Percentiles rank a stretch among this genome's conserved stretches.
Evolutionary conservation across 2,329 filamentous ascomycete genomes (phyloP).

Genomic region (Chrysoporthe deuterocubensis): DNA sequence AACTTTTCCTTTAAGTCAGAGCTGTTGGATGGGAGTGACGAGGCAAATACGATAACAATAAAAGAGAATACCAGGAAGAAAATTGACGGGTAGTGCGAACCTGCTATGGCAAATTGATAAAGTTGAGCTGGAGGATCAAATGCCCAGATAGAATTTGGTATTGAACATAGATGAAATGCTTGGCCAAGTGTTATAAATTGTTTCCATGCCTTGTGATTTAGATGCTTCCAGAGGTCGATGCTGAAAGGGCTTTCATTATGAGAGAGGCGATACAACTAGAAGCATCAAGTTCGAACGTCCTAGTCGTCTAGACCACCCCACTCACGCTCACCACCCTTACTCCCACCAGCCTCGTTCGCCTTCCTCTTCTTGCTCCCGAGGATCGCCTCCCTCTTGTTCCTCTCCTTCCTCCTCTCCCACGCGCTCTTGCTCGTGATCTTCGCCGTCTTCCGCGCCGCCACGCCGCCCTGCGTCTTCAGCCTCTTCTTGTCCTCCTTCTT

Average conservation of each 20-base stretch:
- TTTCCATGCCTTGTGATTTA: not conserved
- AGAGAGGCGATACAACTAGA: not conserved
- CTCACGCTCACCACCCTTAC: slow-evolving; percentile 12
- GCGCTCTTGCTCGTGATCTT: slow-evolving; percentile 85
- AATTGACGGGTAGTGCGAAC: no score
- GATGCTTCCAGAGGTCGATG: not conserved
- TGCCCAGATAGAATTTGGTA: no score
- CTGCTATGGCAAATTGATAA: no score
- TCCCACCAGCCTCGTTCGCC: slow-evolving; percentile 28
- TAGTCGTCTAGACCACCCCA: slow-evolving; percentile 21
- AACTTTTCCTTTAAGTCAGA: no score
- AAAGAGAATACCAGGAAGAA: no score
- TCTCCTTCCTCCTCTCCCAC: slow-evolving; percentile 70
- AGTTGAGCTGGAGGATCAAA: no score
- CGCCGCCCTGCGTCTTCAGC: slow-evolving; percentile 74
- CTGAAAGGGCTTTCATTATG: not conserved
- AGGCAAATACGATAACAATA: no score
- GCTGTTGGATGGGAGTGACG: no score
- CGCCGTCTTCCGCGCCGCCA: slow-evolving; percentile 68
- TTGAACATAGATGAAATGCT: not conserved
- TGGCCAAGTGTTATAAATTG: not conserved
- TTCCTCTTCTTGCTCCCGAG: slow-evolving; percentile 63
- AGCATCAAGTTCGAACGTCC: not conserved
- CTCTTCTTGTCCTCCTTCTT: slow-evolving; percentile 83
- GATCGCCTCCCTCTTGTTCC: slow-evolving; percentile 68